Evolutionary conservation across 2,329 filamentous ascomycete species (phyloP).

Genomic region (Neoascochyta sp.): DNA sequence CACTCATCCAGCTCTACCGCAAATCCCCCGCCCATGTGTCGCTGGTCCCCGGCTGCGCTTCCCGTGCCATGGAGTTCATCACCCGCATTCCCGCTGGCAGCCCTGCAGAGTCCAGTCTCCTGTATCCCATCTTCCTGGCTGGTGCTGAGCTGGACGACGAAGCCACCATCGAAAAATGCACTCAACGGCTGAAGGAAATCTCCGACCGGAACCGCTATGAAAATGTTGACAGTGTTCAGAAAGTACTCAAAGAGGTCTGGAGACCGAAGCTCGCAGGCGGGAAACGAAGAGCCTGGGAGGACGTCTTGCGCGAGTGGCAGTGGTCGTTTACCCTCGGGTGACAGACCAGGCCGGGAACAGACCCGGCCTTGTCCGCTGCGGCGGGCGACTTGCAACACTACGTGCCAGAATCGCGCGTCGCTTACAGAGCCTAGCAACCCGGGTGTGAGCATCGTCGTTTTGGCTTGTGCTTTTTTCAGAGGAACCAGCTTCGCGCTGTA

Average conservation of each 20-base stretch:
- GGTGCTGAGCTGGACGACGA: constrained; percentile 33
- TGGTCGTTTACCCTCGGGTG: constrained; percentile 36
- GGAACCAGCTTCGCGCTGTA: too few species aligned
- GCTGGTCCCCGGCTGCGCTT: constrained; percentile 27
- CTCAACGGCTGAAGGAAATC: constrained; percentile 28
- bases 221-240: constrained; percentile 32
- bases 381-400: too few species aligned
- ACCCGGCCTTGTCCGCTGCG: too few species aligned
- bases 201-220: constrained; percentile 35
- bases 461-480: too few species aligned
- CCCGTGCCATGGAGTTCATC: constrained; percentile 35
- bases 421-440: too few species aligned
- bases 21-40: constrained; percentile 23
- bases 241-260: constrained; percentile 37
- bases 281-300: constrained; percentile 33
- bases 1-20: constrained; percentile 36
- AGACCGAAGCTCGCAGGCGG: constrained; percentile 27
- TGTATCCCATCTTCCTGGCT: constrained; percentile 37
- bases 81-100: constrained; percentile 34
- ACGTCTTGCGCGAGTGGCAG: constrained; percentile 33
- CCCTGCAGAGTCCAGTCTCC: constrained; percentile 32
- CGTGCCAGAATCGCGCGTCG: too few species aligned
- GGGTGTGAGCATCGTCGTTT: too few species aligned
- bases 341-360: too few species aligned
- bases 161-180: constrained; percentile 27